These are phyloP conservation scores for Debaryomycetaceae sp. DNA, from an alignment of 1,139 yeast species.

Conservation along the genomic window DNA sequence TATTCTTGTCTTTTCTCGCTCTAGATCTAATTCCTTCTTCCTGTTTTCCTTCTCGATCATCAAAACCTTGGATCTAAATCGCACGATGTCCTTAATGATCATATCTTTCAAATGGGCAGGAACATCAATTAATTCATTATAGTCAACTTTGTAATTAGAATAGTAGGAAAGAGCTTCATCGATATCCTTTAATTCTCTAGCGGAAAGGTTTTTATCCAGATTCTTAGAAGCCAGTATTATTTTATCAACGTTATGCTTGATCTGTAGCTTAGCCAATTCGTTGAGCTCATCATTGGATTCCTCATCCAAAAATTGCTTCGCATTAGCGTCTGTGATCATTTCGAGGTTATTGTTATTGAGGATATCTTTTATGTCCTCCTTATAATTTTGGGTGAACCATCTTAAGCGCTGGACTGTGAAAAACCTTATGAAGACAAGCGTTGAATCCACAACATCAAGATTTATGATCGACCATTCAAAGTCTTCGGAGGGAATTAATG, in stretches of 20 bases:
- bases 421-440: conserved; percentile 27
- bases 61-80: conserved; percentile 60
- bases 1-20: conserved; percentile 48
- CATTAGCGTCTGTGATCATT: conserved; percentile 3
- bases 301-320: conserved; percentile 1
- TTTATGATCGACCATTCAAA: conserved; percentile 28
- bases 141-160: conserved; percentile 52
- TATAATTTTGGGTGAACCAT: conserved; percentile 11
- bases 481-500: conserved; percentile 6
- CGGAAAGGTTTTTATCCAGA: conserved; percentile 15
- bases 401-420: conserved; percentile 10
- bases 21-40: conserved; percentile 48
- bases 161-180: conserved; percentile 35
- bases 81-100: conserved; percentile 55
- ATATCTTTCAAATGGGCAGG: conserved; percentile 58
- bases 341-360: background rate
- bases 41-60: conserved; percentile 56
- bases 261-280: background rate
- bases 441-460: conserved; percentile 23
- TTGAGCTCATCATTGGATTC: background rate
- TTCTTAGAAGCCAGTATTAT: conserved; percentile 18
- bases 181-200: conserved; percentile 31
- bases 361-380: background rate
- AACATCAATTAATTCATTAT: conserved; percentile 57
- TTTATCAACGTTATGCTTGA: conserved; percentile 11